Percentiles rank a stretch among this genome's conserved stretches.
phyloP scores from a whole-genome alignment of 306 rosid genomes.

The Psophocarpus tetragonolobus region DNA sequence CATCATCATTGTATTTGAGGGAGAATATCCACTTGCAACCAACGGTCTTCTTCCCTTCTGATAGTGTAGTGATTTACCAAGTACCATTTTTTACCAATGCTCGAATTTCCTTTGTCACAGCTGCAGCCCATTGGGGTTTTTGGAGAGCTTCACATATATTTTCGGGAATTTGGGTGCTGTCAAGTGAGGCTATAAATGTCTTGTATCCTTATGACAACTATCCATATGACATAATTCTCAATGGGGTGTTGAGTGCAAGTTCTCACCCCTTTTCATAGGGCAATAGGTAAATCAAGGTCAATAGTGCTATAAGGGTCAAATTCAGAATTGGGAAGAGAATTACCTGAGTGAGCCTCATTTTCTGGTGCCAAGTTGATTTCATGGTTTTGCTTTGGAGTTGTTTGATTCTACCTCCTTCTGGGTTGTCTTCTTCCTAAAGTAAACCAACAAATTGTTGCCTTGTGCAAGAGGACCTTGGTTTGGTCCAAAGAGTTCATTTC shows the following conservation, averaged over 20 bases:
- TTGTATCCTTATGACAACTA: not conserved
- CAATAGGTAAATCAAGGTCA: not conserved
- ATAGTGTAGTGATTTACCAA: not conserved
- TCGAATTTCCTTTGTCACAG: not conserved
- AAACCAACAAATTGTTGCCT: no score
- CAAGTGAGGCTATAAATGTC: no score
- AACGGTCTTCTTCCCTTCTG: not conserved
- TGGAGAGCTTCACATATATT: no score
- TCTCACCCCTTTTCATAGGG: not conserved
- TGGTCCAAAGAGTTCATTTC: no score
- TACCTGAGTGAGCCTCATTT: not conserved
- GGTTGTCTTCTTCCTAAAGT: not conserved
- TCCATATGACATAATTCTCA: not conserved
- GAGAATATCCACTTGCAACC: not conserved
- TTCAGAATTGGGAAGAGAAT: not conserved
- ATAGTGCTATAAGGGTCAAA: not conserved
- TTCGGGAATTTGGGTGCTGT: no score
- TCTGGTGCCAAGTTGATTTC: not conserved
- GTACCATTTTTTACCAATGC: not conserved
- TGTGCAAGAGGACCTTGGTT: no score
- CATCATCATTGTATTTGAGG: not conserved
- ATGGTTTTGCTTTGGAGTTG: not conserved
- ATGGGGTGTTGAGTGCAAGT: not conserved
- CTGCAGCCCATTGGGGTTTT: not conserved
- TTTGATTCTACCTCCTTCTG: not conserved